These are phyloP conservation scores for Leccinum fibrillosum DNA, from an alignment of 768 basidiomycete genomes.

Conservation along the genomic window DNA sequence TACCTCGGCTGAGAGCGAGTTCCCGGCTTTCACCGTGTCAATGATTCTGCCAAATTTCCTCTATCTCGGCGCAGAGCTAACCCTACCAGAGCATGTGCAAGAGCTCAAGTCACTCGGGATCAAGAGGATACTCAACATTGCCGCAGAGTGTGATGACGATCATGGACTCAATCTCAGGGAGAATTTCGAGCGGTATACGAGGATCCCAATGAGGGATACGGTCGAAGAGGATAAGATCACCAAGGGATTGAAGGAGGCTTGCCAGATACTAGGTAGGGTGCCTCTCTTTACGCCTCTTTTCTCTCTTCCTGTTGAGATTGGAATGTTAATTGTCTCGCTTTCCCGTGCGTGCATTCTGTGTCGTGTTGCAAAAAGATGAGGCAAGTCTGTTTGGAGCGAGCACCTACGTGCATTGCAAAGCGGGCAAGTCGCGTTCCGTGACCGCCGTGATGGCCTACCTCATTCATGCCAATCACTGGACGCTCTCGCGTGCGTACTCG, in stretches of 20 bases:
- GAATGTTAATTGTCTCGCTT: slow-evolving; percentile 1
- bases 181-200: slow-evolving; percentile 79
- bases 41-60: slow-evolving; percentile 90
- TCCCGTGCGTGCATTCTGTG: background rate
- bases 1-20: slow-evolving; percentile 39
- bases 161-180: slow-evolving; percentile 64
- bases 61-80: slow-evolving; percentile 87
- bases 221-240: slow-evolving; percentile 92
- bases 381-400: slow-evolving; percentile 85
- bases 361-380: slow-evolving; percentile 57
- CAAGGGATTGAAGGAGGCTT: slow-evolving; percentile 78
- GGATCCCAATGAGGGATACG: slow-evolving; percentile 91
- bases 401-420: slow-evolving; percentile 95
- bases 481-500: slow-evolving; percentile 83
- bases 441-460: slow-evolving; percentile 97
- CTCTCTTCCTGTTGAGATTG: background rate
- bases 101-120: slow-evolving; percentile 76
- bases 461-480: slow-evolving; percentile 97
- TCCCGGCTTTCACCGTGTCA: slow-evolving; percentile 75
- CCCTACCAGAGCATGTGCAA: slow-evolving; percentile 67
- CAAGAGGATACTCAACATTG: slow-evolving; percentile 86
- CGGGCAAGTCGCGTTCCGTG: slow-evolving; percentile 92
- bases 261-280: slow-evolving; percentile 77
- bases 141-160: slow-evolving; percentile 86
- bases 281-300: slow-evolving; percentile 1